Percentiles rank a stretch among this genome's conserved stretches.
Conservation (phyloP, 1,139 yeast genomes). For the Ogataea hybrid region DNA sequence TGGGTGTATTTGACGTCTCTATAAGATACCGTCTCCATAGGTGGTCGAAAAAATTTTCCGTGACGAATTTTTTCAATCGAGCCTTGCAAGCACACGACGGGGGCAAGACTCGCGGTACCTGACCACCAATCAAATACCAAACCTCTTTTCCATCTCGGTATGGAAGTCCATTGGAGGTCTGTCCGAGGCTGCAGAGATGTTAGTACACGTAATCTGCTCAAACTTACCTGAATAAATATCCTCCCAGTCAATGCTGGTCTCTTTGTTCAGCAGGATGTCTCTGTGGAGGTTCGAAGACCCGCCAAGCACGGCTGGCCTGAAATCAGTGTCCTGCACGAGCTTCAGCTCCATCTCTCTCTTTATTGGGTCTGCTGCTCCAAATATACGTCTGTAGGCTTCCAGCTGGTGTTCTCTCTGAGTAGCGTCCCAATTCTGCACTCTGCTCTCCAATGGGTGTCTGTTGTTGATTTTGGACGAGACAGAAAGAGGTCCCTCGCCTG, state of each 20-base stretch:
- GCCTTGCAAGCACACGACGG: conserved; percentile 11
- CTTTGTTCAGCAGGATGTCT: conserved; percentile 78
- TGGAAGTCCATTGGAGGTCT: conserved; percentile 55
- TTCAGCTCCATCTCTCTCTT: conserved; percentile 84
- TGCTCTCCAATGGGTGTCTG: conserved; percentile 82
- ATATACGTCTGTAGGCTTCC: conserved; percentile 77
- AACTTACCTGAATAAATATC: conserved; percentile 63
- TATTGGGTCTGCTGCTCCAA: conserved; percentile 93
- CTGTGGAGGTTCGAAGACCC: conserved; percentile 40
- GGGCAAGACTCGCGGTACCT: not conserved
- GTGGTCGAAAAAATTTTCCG: conserved; percentile 13
- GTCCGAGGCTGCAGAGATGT: conserved; percentile 39
- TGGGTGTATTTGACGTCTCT: conserved; percentile 3
- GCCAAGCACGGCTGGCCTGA: conserved; percentile 62
- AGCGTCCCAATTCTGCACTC: conserved; percentile 77
- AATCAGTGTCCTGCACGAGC: conserved; percentile 71
- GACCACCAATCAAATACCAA: conserved; percentile 45
- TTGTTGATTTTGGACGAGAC: conserved; percentile 71
- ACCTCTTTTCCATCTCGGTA: conserved; percentile 63
- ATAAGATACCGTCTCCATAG: conserved; percentile 8
- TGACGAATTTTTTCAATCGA: conserved; percentile 8
- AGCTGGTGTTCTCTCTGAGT: conserved; percentile 68
- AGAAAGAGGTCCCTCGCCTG: conserved; percentile 57
- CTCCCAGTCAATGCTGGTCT: conserved; percentile 84
- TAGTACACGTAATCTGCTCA: not conserved